Base-by-base conservation (phyloP, 2,329 filamentous ascomycete genomes). In the Dactylellina sp. region DNA sequence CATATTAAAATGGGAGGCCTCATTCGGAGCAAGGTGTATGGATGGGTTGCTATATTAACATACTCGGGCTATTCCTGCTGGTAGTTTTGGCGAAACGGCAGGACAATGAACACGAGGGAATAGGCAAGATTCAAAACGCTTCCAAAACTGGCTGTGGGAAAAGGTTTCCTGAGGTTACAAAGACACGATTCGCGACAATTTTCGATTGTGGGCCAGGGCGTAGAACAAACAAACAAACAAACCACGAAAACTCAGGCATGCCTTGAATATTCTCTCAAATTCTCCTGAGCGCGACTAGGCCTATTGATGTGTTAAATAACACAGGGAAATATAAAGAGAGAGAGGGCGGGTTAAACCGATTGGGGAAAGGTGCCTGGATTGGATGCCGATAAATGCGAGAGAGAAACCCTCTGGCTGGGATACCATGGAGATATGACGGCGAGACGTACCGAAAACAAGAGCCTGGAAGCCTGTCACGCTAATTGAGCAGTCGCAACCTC, bases 361-460 rank as follows among this genome's bases (percentile, higher is more conserved):
- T 68, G n/a, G 35, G 63, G 55, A 44, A 60, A 68, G 35, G 63
- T 35, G 63, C 18, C 39, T 28, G 63, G 32, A 50, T n/a, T n/a
- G n/a, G 56, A 44, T 53, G 32, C 61, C 61, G 61, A 65, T 40
- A 57, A 25, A 57, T 65, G 60, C 47, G 60, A 64, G 47, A 42
- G 55, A 68, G 35, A 35, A 24, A 53, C 39, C 28, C 49, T 61
- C 50, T 18, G 18, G 56, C 65, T 71, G 49, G 65, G 65, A 42
- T 62, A 40, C 39, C 65, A 40, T 52, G 52, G 28, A 42, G 65
- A 44, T 52, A 52, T 64, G 59, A 60, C 68, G 68, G 68, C 68
- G 68, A 72, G 68, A 65, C 68, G 68, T 72, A 72, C 68, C 68
- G 68, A 72, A 57, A 72, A 72, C 53, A 39, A 55, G 16, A 53